Evolutionary conservation across 176 grass and related monocot genomes (phyloP), one percentile per base, ranked within the genome.

Genomic region (Triticum turgidum): DNA sequence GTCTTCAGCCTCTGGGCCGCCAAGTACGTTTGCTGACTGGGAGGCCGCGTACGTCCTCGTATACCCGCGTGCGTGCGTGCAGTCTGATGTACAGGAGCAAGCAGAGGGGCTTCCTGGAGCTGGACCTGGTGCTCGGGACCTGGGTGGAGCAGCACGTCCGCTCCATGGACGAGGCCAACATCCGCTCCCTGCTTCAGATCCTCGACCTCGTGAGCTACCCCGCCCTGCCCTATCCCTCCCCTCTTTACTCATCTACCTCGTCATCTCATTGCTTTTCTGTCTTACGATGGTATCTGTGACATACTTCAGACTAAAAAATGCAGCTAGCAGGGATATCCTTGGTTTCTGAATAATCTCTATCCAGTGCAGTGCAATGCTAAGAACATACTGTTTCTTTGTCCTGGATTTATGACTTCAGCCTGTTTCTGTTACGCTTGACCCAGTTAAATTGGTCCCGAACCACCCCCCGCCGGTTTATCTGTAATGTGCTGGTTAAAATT

Each of bases 61-160:
- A 7, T 22, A 11, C 11, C 44, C 15, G 11, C 12, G 61, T 41
- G 7, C 47, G 32, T 38, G 24, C 35, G 21, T 68, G 51, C 86
- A 98, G 97, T 73, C 79, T 98, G 71, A 58, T 98, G 82, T 98
- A 96, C 86, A 86, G 91, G 88, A 98, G 93, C 93, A 98, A 92
- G 70, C 92, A 96, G 88, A 88, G 97, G 22, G 97, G 97, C 0
- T 98, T 98, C 75, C 80, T 98, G 85, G 97, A 98, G 85, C 82
- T 98, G 68, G 97, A 98, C 87, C 88, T 96, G 79, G 88, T 96
- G 34, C 80, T 96, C 44, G 97, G 97, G 61, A 92, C 34, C 71
- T 98, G 97, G 94, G 97, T 98, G 1, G 94, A 96, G 87, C 91
- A 94, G 87, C 89, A 98, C 49, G 87, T 96, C 27, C 87, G 78